Evolutionary conservation across 179 eudicot species (phyloP).

Genomic region (Patellifolia procumbens): DNA sequence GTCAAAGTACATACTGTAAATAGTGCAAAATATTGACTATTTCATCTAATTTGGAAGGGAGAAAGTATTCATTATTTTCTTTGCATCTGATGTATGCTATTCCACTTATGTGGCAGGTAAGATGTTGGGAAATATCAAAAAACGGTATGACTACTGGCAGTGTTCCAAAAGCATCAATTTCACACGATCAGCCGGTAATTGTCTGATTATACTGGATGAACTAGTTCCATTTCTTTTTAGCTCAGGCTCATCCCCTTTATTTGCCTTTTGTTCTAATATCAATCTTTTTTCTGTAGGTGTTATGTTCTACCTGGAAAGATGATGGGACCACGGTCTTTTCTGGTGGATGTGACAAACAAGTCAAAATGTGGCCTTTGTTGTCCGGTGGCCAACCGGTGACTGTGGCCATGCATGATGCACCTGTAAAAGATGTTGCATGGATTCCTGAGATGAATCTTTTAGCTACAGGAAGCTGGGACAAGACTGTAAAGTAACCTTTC

Average conservation of each 20-base stretch:
- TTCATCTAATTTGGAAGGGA: too few species aligned
- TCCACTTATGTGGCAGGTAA: conserved; percentile 49
- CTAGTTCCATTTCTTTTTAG: background rate
- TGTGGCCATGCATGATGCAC: conserved; percentile 92
- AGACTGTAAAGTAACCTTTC: conserved; percentile 59
- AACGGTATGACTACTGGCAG: conserved; percentile 54
- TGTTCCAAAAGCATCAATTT: conserved; percentile 73
- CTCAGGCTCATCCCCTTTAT: background rate
- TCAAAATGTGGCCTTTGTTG: conserved; percentile 88
- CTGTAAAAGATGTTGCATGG: conserved; percentile 88
- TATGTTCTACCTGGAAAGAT: conserved; percentile 96
- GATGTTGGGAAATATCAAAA: conserved; percentile 85
- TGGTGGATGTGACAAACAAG: conserved; percentile 97
- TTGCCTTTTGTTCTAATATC: background rate
- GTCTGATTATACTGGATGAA: background rate
- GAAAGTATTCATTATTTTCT: background rate
- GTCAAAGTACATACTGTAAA: too few species aligned
- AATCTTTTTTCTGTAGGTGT: conserved; percentile 40
- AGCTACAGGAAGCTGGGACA: conserved; percentile 93
- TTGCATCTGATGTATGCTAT: conserved; percentile 7
- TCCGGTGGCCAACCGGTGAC: conserved; percentile 74
- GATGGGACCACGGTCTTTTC: conserved; percentile 92
- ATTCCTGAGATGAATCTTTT: conserved; percentile 84
- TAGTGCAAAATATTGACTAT: too few species aligned
- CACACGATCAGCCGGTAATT: conserved; percentile 88